phyloP scores from a whole-genome alignment of 148 eudicot species.

The Camellia sinensis region DNA sequence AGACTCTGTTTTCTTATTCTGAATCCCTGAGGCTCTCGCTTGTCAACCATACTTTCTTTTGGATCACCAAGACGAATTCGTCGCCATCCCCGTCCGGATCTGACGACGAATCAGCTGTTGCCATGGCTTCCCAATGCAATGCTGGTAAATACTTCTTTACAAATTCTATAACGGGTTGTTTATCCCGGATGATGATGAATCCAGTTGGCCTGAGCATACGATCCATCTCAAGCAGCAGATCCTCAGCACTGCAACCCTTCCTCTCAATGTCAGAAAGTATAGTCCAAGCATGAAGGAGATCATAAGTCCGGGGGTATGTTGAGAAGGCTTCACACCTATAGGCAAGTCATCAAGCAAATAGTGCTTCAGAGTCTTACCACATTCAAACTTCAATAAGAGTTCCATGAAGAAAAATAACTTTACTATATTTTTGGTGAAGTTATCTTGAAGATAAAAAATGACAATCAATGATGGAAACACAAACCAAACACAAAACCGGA shows the following conservation, averaged over 20 bases:
- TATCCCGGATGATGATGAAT: constrained; percentile 75
- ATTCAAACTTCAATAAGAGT: neutral
- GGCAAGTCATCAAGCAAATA: neutral
- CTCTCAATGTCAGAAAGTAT: constrained; percentile 75
- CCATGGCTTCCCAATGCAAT: constrained; percentile 87
- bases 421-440: neutral
- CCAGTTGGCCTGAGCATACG: constrained; percentile 93
- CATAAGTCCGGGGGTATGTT: constrained; percentile 95
- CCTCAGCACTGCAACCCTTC: constrained; percentile 91
- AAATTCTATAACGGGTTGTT: constrained; percentile 56
- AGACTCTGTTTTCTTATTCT: constrained; percentile 34
- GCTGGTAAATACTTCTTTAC: constrained; percentile 77
- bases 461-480: neutral
- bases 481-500: no score
- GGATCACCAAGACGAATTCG: constrained; percentile 61
- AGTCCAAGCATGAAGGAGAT: constrained; percentile 96
- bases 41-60: constrained; percentile 85
- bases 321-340: constrained; percentile 97
- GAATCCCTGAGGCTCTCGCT: constrained; percentile 57
- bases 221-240: constrained; percentile 89
- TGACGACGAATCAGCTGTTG: constrained; percentile 48
- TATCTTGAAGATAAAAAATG: neutral
- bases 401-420: neutral
- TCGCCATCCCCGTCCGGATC: constrained; percentile 69
- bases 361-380: neutral